Evolutionary conservation across 2,329 filamentous ascomycete species (phyloP).

Genomic region (Sphaerulina populicola): DNA sequence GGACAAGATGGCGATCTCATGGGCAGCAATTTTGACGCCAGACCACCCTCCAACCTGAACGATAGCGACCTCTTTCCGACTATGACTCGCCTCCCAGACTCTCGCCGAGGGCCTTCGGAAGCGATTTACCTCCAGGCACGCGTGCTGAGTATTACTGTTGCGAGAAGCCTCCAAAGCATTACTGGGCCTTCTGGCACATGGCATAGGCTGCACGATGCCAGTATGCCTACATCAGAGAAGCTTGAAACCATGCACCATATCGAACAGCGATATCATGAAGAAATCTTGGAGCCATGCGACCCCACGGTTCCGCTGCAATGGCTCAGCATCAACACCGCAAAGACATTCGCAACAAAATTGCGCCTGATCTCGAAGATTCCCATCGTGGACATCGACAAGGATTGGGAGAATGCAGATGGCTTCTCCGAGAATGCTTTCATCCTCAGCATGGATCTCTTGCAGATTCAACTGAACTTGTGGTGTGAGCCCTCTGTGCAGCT

Average conservation of each 20-base stretch:
- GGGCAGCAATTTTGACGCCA: slow-evolving; percentile 22
- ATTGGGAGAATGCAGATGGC: slow-evolving; percentile 18
- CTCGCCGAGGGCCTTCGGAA: slow-evolving; percentile 26
- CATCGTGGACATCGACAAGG: slow-evolving; percentile 17
- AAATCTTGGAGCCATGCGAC: slow-evolving; percentile 23
- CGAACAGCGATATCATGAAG: slow-evolving; percentile 21
- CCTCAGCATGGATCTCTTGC: slow-evolving; percentile 21
- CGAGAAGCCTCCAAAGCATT: slow-evolving; percentile 18
- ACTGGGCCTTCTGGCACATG: slow-evolving; percentile 22
- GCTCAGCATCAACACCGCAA: slow-evolving; percentile 22
- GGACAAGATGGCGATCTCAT: slow-evolving; percentile 25
- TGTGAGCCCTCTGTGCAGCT: slow-evolving; percentile 22
- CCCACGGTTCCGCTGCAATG: slow-evolving; percentile 24
- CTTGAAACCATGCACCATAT: slow-evolving; percentile 21
- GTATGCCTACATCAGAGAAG: slow-evolving; percentile 21
- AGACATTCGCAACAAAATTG: slow-evolving; percentile 22
- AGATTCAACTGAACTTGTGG: slow-evolving; percentile 25
- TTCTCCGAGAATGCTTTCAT: slow-evolving; percentile 24
- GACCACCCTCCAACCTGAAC: slow-evolving; percentile 44
- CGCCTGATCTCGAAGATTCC: slow-evolving; percentile 23
- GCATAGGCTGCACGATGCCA: slow-evolving; percentile 19
- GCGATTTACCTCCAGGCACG: slow-evolving; percentile 26
- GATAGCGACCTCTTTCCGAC: slow-evolving; percentile 44
- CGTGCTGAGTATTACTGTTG: slow-evolving; percentile 17
- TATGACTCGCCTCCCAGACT: slow-evolving; percentile 32